A percentile compares a stretch with the other conserved stretches of the same genome.
phyloP scores from a whole-genome alignment of 306 rosid species.

The Rosa rugosa region DNA sequence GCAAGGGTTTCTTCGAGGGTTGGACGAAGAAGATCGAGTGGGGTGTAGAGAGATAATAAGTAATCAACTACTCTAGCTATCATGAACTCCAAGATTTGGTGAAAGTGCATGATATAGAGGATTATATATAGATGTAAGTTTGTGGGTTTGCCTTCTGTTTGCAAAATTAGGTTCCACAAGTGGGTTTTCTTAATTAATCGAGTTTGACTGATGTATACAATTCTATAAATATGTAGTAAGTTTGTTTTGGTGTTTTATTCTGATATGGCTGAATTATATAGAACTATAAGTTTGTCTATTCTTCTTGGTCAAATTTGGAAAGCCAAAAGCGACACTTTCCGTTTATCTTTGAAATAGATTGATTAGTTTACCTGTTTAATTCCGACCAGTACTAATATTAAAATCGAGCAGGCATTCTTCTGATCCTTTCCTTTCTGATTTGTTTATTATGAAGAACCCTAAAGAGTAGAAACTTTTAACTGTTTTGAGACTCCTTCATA shows the following conservation, averaged over 20 bases:
- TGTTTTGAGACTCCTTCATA: not conserved
- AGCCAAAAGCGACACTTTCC: not conserved
- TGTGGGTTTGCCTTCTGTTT: not conserved
- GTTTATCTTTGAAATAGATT: not conserved
- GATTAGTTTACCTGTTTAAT: not conserved
- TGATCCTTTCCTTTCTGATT: not conserved
- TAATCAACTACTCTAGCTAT: not conserved
- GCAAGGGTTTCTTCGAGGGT: not conserved
- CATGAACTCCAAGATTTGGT: not conserved
- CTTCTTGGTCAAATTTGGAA: slow-evolving; percentile 3
- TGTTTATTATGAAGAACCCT: not conserved
- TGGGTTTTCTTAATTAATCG: not conserved
- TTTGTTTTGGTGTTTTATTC: not conserved
- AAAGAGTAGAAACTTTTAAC: not conserved
- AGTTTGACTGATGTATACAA: not conserved
- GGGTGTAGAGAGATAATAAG: not conserved
- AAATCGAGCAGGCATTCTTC: not conserved
- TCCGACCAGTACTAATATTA: not conserved
- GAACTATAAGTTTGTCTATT: not conserved
- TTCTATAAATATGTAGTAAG: not conserved
- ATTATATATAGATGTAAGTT: not conserved
- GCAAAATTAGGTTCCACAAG: not conserved
- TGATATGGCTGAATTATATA: not conserved
- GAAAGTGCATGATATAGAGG: not conserved
- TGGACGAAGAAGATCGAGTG: not conserved